phyloP scores from a whole-genome alignment of 2,329 filamentous ascomycete genomes.

The Didymella sp. region DNA sequence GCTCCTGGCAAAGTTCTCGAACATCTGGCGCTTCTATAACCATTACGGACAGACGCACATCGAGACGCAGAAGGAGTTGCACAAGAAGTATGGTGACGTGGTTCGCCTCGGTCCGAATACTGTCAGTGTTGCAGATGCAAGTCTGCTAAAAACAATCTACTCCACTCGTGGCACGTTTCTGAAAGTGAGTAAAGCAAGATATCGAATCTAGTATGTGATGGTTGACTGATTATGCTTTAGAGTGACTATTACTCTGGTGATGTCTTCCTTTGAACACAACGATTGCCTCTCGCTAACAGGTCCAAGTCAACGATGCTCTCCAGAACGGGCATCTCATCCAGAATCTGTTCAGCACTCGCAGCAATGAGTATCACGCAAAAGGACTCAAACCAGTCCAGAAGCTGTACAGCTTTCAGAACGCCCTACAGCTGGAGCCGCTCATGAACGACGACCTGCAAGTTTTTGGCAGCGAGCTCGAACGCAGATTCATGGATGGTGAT shows the following conservation, averaged over 20 bases:
- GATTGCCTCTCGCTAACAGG: neutral
- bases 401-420: conserved; percentile 36
- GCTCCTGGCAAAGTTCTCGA: conserved; percentile 42
- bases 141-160: conserved; percentile 45
- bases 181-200: conserved; percentile 27
- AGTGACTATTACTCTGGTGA: conserved; percentile 38
- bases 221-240: conserved; percentile 19
- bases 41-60: conserved; percentile 41
- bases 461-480: conserved; percentile 36
- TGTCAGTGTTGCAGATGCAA: conserved; percentile 39
- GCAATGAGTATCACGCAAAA: conserved; percentile 39
- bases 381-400: conserved; percentile 40
- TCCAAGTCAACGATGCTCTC: conserved; percentile 41
- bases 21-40: conserved; percentile 42
- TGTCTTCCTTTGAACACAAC: neutral
- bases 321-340: conserved; percentile 40
- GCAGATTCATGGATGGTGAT: conserved; percentile 33
- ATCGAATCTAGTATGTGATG: neutral
- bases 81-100: conserved; percentile 38
- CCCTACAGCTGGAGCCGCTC: conserved; percentile 36
- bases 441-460: conserved; percentile 36
- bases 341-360: conserved; percentile 44
- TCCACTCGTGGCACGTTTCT: conserved; percentile 42
- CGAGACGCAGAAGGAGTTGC: conserved; percentile 40
- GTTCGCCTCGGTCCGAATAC: conserved; percentile 42